A percentile compares a stretch with the other conserved stretches of the same genome.
phyloP scores from a whole-genome alignment of 306 rosid genomes.

The Gastrolobium bilobum region DNA sequence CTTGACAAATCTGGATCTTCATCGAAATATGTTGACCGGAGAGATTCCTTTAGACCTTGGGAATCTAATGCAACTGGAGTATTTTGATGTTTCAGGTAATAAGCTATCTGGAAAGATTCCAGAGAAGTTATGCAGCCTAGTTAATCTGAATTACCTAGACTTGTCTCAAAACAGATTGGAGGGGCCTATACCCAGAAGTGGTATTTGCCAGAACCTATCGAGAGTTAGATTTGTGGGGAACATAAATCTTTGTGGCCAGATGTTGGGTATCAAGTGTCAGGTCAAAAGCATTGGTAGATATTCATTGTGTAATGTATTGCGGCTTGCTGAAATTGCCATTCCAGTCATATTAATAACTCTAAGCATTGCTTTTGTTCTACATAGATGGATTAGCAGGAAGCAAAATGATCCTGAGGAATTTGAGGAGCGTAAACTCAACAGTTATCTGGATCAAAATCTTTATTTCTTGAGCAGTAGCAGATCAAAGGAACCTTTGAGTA shows the following conservation, averaged over 20 bases:
- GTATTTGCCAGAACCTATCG: slow-evolving; percentile 82
- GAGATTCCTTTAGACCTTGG: slow-evolving; percentile 87
- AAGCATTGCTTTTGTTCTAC: slow-evolving; percentile 60
- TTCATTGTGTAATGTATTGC: slow-evolving; percentile 67
- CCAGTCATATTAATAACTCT: slow-evolving; percentile 57
- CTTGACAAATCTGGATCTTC: slow-evolving; percentile 86
- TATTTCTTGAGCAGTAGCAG: slow-evolving; percentile 92
- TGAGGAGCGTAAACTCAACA: slow-evolving; percentile 72
- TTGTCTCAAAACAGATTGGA: slow-evolving; percentile 79
- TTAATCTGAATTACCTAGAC: slow-evolving; percentile 70
- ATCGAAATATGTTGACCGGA: slow-evolving; percentile 73
- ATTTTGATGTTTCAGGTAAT: slow-evolving; percentile 81
- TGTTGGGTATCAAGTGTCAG: slow-evolving; percentile 66
- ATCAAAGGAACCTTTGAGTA: slow-evolving; percentile 93
- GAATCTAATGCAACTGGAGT: slow-evolving; percentile 79
- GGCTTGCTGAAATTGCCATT: slow-evolving; percentile 70
- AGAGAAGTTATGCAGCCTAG: slow-evolving; percentile 76
- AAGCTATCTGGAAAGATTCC: slow-evolving; percentile 79
- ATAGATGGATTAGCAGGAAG: slow-evolving; percentile 65
- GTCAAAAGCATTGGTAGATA: slow-evolving; percentile 61
- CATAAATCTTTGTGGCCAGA: slow-evolving; percentile 77
- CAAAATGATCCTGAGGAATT: slow-evolving; percentile 65
- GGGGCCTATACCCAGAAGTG: slow-evolving; percentile 85
- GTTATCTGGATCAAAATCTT: slow-evolving; percentile 75
- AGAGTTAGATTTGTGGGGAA: slow-evolving; percentile 67